Evolutionary conservation across 106 monocot genomes (phyloP), one percentile per base, ranked within the genome.

Genomic region (Triglochin maritima): DNA sequence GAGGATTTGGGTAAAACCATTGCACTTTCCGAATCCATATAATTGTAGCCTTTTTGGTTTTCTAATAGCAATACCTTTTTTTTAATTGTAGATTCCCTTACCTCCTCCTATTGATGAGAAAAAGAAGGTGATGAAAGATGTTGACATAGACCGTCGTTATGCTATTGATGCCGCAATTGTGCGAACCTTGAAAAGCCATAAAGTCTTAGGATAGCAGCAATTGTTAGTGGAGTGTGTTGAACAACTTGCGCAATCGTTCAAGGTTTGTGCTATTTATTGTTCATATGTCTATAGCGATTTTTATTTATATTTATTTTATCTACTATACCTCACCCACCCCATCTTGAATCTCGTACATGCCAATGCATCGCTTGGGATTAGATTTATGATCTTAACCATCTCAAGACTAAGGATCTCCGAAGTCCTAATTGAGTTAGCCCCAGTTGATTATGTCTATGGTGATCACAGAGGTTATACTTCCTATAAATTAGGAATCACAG

Each of bases 131-230:
- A 83, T 81, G 16, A 83, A 90, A 79, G 83, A 86, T 76, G 86
- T 89, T 51, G 84, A 86, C 65, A 85, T 84, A 59, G 93, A 94
- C 52, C 75, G 93, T 57, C 83, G 85, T 52, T 85, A 83, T 76
- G 81, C 81, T 3, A 89, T 89, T 60, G 93, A 94, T 77, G 93
- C 93, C 4, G 81, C 93, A 9, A 86, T 94, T 55, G 93, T 94
- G 4, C 74, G 93, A 41, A 86, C 89, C 63, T 86, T 94, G 89
- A 93, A 93, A 73, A 84, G 83, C 56, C 83, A 87, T 44, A 86
- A 88, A 77, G 85, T 87, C 50, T 77, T 85, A 62, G 76, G 78
- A 46, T 87, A 94, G 66, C 89, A 89, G 17, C 84, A 84, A 58
- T 68, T 94, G 49, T 84, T 94, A 5, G 77, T 74, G 71, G 89